A percentile compares a stretch with the other conserved stretches of the same genome.
Conservation (phyloP, 106 monocot species). For the Narthecium ossifragum region DNA sequence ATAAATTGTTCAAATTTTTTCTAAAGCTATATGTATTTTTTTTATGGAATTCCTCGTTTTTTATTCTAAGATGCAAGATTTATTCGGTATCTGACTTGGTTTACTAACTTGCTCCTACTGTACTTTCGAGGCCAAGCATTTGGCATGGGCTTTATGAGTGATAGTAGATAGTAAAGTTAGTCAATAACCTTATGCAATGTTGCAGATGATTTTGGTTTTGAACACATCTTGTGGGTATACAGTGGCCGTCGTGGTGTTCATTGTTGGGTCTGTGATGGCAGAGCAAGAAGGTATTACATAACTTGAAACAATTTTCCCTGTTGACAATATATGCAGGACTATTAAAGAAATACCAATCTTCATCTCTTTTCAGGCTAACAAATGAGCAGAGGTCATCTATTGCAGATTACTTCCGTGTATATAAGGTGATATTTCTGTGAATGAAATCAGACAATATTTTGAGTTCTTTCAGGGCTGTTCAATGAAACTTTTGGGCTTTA, state of each 20-base stretch:
- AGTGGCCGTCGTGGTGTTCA: slow-evolving; percentile 99
- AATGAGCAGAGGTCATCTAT: slow-evolving; percentile 87
- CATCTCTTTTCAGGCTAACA: slow-evolving; percentile 44
- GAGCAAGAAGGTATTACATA: slow-evolving; percentile 70
- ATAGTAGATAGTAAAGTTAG: no score
- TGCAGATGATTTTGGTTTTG: slow-evolving; percentile 99
- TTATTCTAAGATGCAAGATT: no score
- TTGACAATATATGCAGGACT: no score
- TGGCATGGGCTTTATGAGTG: no score
- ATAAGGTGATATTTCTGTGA: slow-evolving; percentile 45
- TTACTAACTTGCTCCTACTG: no score
- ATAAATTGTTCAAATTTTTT: no score
- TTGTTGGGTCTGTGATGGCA: slow-evolving; percentile 98
- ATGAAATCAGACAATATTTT: not conserved
- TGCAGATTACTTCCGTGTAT: slow-evolving; percentile 80
- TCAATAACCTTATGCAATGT: no score
- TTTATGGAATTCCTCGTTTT: no score
- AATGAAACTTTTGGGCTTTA: not conserved
- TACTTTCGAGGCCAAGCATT: no score
- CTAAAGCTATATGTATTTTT: no score
- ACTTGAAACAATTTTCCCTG: no score
- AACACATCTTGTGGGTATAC: slow-evolving; percentile 93
- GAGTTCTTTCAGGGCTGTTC: not conserved
- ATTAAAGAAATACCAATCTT: not conserved
- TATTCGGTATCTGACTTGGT: no score